These are phyloP conservation scores for Phytophthora lateralis DNA, from an alignment of 352 stramenopile genomes.

Conservation along the genomic window DNA sequence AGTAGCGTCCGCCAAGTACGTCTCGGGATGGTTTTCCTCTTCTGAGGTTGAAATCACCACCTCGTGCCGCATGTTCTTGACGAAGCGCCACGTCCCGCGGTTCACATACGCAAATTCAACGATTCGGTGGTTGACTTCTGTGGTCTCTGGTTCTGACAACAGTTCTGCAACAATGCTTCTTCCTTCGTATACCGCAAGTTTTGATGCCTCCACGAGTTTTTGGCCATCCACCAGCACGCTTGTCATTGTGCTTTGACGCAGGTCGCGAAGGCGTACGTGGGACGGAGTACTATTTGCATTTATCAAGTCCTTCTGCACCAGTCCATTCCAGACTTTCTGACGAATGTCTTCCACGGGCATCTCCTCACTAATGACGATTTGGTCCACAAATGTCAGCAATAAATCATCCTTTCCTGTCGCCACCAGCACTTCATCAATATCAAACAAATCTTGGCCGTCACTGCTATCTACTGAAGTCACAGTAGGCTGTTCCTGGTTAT, in stretches of 20 bases:
- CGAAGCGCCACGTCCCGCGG: constrained; percentile 68
- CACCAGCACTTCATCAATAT: constrained; percentile 69
- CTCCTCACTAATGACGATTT: constrained; percentile 78
- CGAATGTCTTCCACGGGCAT: constrained; percentile 79
- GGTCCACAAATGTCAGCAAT: constrained; percentile 57
- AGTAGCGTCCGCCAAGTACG: constrained; percentile 45
- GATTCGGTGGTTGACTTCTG: constrained; percentile 55
- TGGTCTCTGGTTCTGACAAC: constrained; percentile 54
- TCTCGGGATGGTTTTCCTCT: constrained; percentile 37
- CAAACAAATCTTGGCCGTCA: constrained; percentile 44
- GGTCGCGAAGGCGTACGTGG: constrained; percentile 68
- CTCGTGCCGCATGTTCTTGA: constrained; percentile 56
- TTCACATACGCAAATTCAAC: constrained; percentile 76
- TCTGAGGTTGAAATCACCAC: constrained; percentile 50
- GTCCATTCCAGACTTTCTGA: constrained; percentile 43
- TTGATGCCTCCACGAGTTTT: constrained; percentile 66
- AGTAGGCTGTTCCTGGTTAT: constrained; percentile 32
- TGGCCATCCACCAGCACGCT: constrained; percentile 67
- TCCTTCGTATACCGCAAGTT: constrained; percentile 79
- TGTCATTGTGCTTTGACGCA: constrained; percentile 70
- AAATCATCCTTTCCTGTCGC: constrained; percentile 55
- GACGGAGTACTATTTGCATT: constrained; percentile 26
- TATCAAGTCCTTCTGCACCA: constrained; percentile 56
- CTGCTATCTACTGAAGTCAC: constrained; percentile 16
- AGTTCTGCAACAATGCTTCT: constrained; percentile 76